These are phyloP conservation scores for Hibiscus trionum DNA, from an alignment of 345 rosid species.

Conservation along the genomic window DNA sequence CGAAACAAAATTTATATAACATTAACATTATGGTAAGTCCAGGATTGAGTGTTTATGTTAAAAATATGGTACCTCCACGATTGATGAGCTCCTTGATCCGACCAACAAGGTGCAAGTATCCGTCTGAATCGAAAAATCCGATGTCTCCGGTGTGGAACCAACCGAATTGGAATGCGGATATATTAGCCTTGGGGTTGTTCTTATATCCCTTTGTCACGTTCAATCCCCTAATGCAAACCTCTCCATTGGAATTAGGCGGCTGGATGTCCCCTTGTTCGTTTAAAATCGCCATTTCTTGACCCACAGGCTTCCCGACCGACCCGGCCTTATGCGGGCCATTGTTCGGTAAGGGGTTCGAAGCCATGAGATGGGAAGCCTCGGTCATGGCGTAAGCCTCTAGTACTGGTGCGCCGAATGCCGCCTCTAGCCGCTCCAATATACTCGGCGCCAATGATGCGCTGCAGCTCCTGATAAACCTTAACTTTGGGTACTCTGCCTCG, in stretches of 20 bases:
- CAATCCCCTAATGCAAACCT: conserved; percentile 76
- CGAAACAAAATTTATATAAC: neutral
- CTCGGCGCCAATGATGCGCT: conserved; percentile 68
- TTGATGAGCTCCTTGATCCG: conserved; percentile 95
- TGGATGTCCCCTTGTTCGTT: conserved; percentile 45
- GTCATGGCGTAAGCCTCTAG: conserved; percentile 82
- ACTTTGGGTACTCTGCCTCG: conserved; percentile 39
- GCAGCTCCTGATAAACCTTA: conserved; percentile 66
- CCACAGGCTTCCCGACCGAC: conserved; percentile 59
- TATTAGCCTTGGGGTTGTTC: conserved; percentile 83
- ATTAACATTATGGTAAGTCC: neutral
- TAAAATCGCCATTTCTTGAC: conserved; percentile 54
- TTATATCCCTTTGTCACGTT: conserved; percentile 90
- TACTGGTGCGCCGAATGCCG: conserved; percentile 54
- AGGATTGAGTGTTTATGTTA: too few species aligned
- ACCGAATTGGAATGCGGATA: conserved; percentile 68
- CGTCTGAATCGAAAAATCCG: conserved; percentile 71
- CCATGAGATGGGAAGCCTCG: conserved; percentile 62
- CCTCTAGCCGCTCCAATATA: conserved; percentile 50
- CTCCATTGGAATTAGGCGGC: conserved; percentile 29
- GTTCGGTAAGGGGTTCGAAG: conserved; percentile 57
- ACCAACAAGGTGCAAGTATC: conserved; percentile 82
- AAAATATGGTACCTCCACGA: conserved; percentile 63
- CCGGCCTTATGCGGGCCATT: conserved; percentile 55
- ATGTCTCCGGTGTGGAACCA: conserved; percentile 96